Conservation (phyloP, 768 basidiomycete species). For the Phanerodontia chrysosporium region DNA sequence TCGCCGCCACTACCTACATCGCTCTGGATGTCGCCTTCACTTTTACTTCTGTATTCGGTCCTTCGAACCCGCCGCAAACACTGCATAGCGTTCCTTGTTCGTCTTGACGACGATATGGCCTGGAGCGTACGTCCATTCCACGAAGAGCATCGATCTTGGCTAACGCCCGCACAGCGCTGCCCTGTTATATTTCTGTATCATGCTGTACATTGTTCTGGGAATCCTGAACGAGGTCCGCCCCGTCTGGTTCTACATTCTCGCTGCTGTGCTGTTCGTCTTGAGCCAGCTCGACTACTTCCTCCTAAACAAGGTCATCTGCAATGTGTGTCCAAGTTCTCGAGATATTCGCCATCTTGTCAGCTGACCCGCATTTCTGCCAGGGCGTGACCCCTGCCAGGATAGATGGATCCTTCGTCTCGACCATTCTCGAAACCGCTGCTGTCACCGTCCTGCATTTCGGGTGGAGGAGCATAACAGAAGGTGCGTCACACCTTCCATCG, state of each 20-base stretch:
- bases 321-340: constrained; percentile 34
- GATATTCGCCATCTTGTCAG: background rate
- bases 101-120: constrained; percentile 81
- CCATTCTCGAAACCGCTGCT: constrained; percentile 73
- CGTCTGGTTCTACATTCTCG: constrained; percentile 70
- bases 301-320: constrained; percentile 72
- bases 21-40: constrained; percentile 74
- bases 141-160: background rate
- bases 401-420: constrained; percentile 86
- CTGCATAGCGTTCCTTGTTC: constrained; percentile 71
- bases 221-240: constrained; percentile 79
- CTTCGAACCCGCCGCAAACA: constrained; percentile 48
- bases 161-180: constrained; percentile 42
- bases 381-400: constrained; percentile 28
- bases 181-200: constrained; percentile 65
- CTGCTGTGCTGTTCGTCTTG: constrained; percentile 74
- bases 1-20: constrained; percentile 77
- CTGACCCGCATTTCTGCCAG: background rate
- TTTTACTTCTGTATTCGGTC: constrained; percentile 59
- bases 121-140: constrained; percentile 41
- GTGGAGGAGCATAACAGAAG: constrained; percentile 92
- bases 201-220: constrained; percentile 74
- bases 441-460: constrained; percentile 66
- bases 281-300: constrained; percentile 83
- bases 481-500: constrained; percentile 34